Percentiles rank a stretch among this genome's conserved stretches.
Conservation (phyloP, 352 stramenopile species). For the Peronospora belbahrii region DNA sequence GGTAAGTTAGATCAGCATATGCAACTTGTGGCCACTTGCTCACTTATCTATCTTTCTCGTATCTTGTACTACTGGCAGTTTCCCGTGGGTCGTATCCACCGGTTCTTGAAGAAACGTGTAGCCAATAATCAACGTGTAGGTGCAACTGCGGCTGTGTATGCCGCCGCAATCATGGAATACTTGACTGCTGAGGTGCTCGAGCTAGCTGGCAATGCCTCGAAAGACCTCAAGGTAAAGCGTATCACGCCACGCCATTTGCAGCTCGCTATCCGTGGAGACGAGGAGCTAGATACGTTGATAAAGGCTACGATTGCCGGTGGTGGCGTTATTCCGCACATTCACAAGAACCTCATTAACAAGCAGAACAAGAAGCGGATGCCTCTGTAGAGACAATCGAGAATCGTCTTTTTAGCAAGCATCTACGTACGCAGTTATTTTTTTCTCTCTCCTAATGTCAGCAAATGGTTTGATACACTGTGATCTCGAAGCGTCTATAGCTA, state of each 20-base stretch:
- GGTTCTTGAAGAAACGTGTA: slow-evolving; percentile 98
- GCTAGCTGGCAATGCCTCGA: slow-evolving; percentile 96
- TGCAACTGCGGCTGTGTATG: slow-evolving; percentile 99
- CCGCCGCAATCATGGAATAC: slow-evolving; percentile 99
- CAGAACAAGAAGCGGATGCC: slow-evolving; percentile 82
- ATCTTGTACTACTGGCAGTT: slow-evolving; percentile 71
- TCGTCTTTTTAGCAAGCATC: slow-evolving; percentile 2
- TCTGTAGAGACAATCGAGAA: slow-evolving; percentile 29
- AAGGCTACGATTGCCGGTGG: slow-evolving; percentile 99
- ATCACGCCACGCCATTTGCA: slow-evolving; percentile 99
- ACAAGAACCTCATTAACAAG: slow-evolving; percentile 99
- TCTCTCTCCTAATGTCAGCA: not conserved
- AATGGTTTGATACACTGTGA: slow-evolving; percentile 4
- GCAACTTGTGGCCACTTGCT: not conserved
- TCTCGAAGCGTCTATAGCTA: slow-evolving; percentile 27
- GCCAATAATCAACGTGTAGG: slow-evolving; percentile 97
- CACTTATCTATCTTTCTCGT: not conserved
- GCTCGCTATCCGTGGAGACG: slow-evolving; percentile 98
- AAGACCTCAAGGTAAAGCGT: slow-evolving; percentile 96
- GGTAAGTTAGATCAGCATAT: slow-evolving; percentile 31
- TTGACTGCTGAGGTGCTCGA: slow-evolving; percentile 99
- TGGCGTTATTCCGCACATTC: slow-evolving; percentile 99
- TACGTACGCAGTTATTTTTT: slow-evolving; percentile 3
- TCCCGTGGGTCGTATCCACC: slow-evolving; percentile 98
- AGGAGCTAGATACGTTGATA: slow-evolving; percentile 98